Base-by-base conservation (phyloP, 208 protist genomes). In the Willaertia magna region DNA sequence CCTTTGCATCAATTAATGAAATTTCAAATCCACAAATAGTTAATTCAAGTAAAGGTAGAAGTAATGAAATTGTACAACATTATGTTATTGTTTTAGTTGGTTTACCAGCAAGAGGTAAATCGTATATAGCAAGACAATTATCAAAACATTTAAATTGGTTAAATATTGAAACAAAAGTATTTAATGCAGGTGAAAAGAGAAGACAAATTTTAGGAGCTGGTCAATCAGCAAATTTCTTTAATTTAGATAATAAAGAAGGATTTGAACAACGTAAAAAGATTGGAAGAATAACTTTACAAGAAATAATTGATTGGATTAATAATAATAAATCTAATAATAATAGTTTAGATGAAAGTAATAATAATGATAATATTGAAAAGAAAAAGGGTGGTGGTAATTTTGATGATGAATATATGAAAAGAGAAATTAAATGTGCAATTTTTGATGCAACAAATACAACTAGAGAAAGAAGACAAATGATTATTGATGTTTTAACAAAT, bases 401-500 rank as follows among this genome's bases (percentile, higher is more conserved):
- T 76, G 39, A 9, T 76, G 67, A 76, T 1, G 39, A 76, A 43
- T 40, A 76, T 14, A 76, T 22, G 4, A 76, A 44, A 44, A 39
- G 67, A 44, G 67, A 76, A 14, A 1, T 42, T 12, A 81, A 51
- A 51, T 81, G 76, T 83, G 78, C 22, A 55, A 83, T 97, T 48
- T 91, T 97, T 78, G 95, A 97, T 79, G 95, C 94, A 1, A 97
- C 95, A 30, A 97, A 97, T 89, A 96, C 94, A 22, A 96, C 93
- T 26, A 88, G 86, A 44, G 89, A 89, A 84, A 92, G 95, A 22
- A 90, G 95, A 18, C 20, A 79, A 30, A 89, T 90, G 85, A 81
- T 97, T 34, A 74, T 92, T 52, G 86, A 93, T 40, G 92, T 91
- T 89, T 95, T 95, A 61, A 87, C 18, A 83, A 40, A 87, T 40